Conservation (phyloP, 352 stramenopile genomes). For the Phytopythium delawarense region DNA sequence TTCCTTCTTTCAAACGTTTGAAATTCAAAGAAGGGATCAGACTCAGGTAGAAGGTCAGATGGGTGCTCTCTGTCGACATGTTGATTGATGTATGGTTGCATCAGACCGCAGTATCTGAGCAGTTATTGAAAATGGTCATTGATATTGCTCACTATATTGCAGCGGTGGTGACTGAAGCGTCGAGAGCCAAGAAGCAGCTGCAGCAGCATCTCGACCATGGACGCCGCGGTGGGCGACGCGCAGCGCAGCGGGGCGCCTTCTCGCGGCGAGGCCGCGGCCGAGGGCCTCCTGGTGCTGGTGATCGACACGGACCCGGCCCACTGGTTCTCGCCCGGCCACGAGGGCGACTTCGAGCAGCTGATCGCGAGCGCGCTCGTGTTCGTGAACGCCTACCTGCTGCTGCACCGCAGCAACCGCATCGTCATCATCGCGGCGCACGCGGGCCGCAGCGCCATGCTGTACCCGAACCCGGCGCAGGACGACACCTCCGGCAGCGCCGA, state of each 20-base stretch:
- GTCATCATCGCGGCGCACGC: constrained; percentile 80
- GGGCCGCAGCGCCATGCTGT: constrained; percentile 68
- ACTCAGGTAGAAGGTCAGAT: background rate
- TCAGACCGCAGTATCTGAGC: background rate
- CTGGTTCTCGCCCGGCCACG: constrained; percentile 49
- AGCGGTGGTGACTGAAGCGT: background rate
- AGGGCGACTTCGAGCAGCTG: constrained; percentile 51
- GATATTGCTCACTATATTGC: background rate
- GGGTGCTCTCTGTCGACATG: background rate
- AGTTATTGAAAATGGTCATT: background rate
- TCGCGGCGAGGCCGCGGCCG: constrained; percentile 16
- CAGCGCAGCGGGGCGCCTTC: constrained; percentile 1
- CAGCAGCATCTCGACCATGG: background rate
- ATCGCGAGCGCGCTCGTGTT: constrained; percentile 80
- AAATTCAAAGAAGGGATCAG: background rate
- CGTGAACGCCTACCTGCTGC: constrained; percentile 83
- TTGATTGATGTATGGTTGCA: background rate
- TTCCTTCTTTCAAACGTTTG: constrained; percentile 3
- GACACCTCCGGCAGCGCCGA: constrained; percentile 66
- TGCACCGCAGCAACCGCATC: constrained; percentile 83
- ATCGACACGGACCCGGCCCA: constrained; percentile 76
- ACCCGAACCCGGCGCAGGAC: constrained; percentile 57
- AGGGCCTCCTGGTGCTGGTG: constrained; percentile 74
- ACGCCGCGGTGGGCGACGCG: constrained; percentile 2
- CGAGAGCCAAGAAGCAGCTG: background rate